Percentiles rank a stretch among this genome's conserved stretches.
Conservation (phyloP, 345 rosid species). For the Arabidopsis arenosa region DNA sequence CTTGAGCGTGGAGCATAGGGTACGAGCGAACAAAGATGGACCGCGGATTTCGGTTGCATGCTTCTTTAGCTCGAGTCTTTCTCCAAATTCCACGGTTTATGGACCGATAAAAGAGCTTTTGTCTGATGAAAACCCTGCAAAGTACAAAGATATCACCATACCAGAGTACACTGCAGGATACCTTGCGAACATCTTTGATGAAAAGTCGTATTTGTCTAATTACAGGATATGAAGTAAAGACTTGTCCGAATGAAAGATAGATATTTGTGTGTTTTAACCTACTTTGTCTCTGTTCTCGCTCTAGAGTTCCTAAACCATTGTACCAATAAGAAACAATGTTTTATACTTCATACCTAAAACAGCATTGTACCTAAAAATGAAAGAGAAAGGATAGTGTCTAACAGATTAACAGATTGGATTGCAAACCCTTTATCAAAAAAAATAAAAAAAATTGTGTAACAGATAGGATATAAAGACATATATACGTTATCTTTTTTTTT, state of each 20-base stretch:
- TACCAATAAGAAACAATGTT: not conserved
- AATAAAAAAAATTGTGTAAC: too few species aligned
- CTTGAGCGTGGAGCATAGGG: conserved; percentile 40
- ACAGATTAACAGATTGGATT: too few species aligned
- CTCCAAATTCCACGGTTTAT: conserved; percentile 32
- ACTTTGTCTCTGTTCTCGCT: not conserved
- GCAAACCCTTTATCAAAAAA: too few species aligned
- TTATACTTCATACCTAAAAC: not conserved
- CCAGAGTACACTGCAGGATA: conserved; percentile 35
- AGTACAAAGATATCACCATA: conserved; percentile 23
- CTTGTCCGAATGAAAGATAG: not conserved
- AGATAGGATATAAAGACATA: too few species aligned
- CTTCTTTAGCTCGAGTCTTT: conserved; percentile 30
- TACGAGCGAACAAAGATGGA: conserved; percentile 17
- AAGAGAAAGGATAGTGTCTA: too few species aligned
- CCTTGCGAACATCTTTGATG: conserved; percentile 6
- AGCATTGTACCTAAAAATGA: not conserved
- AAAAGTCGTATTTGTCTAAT: not conserved
- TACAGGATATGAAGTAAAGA: not conserved
- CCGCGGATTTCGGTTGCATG: conserved; percentile 39
- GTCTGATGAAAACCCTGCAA: conserved; percentile 32
- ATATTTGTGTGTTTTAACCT: not conserved
- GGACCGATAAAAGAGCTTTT: conserved; percentile 36
- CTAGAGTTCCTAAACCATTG: not conserved
- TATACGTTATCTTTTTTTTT: too few species aligned